Evolutionary conservation across 179 eudicot species (phyloP).

Genomic region (Dionaea muscipula): DNA sequence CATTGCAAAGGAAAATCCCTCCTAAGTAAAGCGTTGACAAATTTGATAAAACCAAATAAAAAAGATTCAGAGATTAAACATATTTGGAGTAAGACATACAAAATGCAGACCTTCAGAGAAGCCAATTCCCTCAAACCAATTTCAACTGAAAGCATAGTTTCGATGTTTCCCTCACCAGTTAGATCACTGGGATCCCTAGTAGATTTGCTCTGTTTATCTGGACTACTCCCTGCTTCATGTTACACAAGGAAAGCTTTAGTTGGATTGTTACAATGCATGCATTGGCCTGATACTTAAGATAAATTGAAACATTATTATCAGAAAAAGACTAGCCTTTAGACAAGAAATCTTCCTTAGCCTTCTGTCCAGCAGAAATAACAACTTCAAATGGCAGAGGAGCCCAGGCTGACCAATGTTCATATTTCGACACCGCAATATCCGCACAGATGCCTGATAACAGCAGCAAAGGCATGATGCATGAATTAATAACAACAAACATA

Average conservation of each 20-base stretch:
- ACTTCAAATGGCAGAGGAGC: slow-evolving; percentile 98
- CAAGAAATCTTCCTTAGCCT: slow-evolving; percentile 70
- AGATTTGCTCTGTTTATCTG: slow-evolving; percentile 42
- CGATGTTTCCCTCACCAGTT: slow-evolving; percentile 85
- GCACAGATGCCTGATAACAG: slow-evolving; percentile 58
- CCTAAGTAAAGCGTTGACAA: neutral
- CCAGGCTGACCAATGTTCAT: slow-evolving; percentile 84
- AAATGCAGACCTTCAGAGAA: slow-evolving; percentile 60
- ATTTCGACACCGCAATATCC: slow-evolving; percentile 73
- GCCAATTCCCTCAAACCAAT: slow-evolving; percentile 90
- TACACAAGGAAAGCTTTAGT: slow-evolving; percentile 10
- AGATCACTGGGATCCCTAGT: slow-evolving; percentile 59
- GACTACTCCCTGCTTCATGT: slow-evolving; percentile 37
- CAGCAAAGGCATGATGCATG: slow-evolving; percentile 6
- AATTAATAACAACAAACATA: slow-evolving; percentile 1
- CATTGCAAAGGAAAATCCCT: slow-evolving; percentile 1
- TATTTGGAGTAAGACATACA: neutral
- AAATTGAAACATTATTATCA: too few relatives aligned
- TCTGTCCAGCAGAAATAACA: slow-evolving; percentile 94
- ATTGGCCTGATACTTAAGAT: neutral
- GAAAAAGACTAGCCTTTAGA: slow-evolving; percentile 28
- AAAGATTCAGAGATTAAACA: neutral
- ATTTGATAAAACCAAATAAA: neutral
- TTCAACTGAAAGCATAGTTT: slow-evolving; percentile 92
- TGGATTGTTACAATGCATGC: neutral